Base-by-base conservation (phyloP, 371 early-diverging fungal genomes). In the Quaeritorhiza haematococci region DNA sequence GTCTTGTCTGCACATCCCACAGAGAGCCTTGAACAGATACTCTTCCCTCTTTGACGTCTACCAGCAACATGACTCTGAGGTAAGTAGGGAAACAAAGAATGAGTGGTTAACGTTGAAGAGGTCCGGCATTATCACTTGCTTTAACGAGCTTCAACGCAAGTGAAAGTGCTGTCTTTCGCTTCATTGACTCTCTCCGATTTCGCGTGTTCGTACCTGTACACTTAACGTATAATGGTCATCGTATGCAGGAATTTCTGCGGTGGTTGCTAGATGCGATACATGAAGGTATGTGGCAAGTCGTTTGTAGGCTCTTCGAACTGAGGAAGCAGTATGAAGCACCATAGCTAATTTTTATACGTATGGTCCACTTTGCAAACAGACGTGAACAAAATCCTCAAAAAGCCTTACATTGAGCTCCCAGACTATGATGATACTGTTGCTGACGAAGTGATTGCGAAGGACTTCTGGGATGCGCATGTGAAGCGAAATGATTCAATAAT, bases 381-480 rank as follows among this genome's bases (percentile, higher is more conserved):
- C 23, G 56, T 56, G 10, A 56, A 56, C 57, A 28, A 33, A 49
- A 49, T 56, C 26, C 21, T 24, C 8, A 56, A 49, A 28, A 56
- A 56, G 56, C 56, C 56, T n/a, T 56, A 56, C 33, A 56, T 56
- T 28, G 56, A 56, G 26, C 23, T 56, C 6, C 55, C 28, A 55
- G 56, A 56, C 5, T 56, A 13, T 56, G 55, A 51, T 23, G 56
- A 56, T 57, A 24, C 56, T 5, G 32, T 33, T n/a, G 28, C 19
- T 17, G 30, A 47, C n/a, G 54, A 15, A 26, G 59, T 58, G 7
- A 30, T 56, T 23, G 56, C 53, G 4, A 7, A 21, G 51, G 56
- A 55, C 17, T 56, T 56, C 26, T 56, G 56, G 56, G 23, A 56
- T 56, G 56, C 56, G 50, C 56, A 56, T 55, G 23, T 13, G 50